These are phyloP conservation scores for Phoma herbarum DNA, from an alignment of 2,329 filamentous ascomycete species.

Conservation along the genomic window DNA sequence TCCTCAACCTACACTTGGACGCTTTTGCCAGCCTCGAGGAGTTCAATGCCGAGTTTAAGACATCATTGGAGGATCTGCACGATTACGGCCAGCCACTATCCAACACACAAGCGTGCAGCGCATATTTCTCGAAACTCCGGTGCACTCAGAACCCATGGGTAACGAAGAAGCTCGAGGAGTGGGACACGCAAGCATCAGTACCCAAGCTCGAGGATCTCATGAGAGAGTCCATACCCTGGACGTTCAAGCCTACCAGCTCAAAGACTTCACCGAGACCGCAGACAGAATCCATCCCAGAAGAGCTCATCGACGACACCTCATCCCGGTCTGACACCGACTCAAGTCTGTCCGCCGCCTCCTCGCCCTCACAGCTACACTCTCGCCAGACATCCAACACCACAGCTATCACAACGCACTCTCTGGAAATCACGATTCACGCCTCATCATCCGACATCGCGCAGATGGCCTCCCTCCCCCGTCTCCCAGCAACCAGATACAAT, in stretches of 20 bases:
- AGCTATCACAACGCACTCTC: constrained; percentile 29
- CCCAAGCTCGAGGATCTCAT: constrained; percentile 41
- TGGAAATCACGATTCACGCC: constrained; percentile 43
- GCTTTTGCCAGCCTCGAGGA: constrained; percentile 44
- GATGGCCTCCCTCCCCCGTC: constrained; percentile 19
- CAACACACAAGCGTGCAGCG: constrained; percentile 48
- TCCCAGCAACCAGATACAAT: constrained; percentile 15
- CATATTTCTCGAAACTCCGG: constrained; percentile 50
- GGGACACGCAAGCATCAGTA: constrained; percentile 34
- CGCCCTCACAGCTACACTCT: constrained; percentile 26
- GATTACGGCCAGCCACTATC: constrained; percentile 47
- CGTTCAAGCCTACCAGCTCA: constrained; percentile 39
- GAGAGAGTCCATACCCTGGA: constrained; percentile 45
- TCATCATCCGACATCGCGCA: constrained; percentile 38
- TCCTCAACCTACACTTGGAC: constrained; percentile 50
- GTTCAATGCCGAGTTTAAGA: constrained; percentile 47
- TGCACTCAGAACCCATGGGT: constrained; percentile 52
- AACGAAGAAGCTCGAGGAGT: constrained; percentile 43
- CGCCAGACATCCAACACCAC: constrained; percentile 35
- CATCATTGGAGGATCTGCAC: constrained; percentile 44
- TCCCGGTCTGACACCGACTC: constrained; percentile 36
- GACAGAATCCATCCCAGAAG: constrained; percentile 35
- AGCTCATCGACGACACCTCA: constrained; percentile 29
- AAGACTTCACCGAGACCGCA: constrained; percentile 29
- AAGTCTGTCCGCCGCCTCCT: constrained; percentile 18